Percentiles rank a stretch among this genome's conserved stretches.
Evolutionary conservation across 352 stramenopile species (phyloP).

Genomic region (Globisporangium solare): DNA sequence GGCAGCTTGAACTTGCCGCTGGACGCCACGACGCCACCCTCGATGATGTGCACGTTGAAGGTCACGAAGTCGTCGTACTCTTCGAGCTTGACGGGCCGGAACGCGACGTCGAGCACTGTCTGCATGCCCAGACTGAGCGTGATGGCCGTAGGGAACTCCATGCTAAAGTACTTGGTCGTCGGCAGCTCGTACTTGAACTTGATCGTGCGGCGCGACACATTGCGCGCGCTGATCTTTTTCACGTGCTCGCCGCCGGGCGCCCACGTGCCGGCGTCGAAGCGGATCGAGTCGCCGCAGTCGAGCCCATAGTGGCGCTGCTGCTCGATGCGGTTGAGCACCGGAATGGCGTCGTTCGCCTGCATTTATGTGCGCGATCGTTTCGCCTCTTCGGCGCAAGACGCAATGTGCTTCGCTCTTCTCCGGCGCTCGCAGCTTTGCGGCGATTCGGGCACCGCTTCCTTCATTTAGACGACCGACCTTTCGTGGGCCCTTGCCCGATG

Average conservation of each 20-base stretch:
- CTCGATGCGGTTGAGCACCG: constrained; percentile 67
- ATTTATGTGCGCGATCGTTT: neutral
- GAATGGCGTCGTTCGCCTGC: constrained; percentile 10
- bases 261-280: constrained; percentile 88
- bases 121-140: constrained; percentile 87
- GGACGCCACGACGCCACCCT: constrained; percentile 58
- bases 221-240: constrained; percentile 88
- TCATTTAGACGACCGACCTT: constrained; percentile 1
- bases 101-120: constrained; percentile 84
- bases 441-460: too few relatives aligned
- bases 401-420: too few relatives aligned
- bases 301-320: constrained; percentile 71
- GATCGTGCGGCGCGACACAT: constrained; percentile 80
- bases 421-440: too few relatives aligned
- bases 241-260: constrained; percentile 88
- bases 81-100: constrained; percentile 85
- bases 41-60: constrained; percentile 86
- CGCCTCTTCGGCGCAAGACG: too few relatives aligned
- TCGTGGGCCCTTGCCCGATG: neutral
- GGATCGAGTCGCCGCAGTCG: constrained; percentile 83
- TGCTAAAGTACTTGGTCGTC: constrained; percentile 91
- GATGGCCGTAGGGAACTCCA: constrained; percentile 89
- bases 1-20: constrained; percentile 84
- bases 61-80: constrained; percentile 91
- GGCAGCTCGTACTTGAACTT: constrained; percentile 93